phyloP scores from a whole-genome alignment of 2,329 filamentous ascomycete species.

The Fusarium sp. region DNA sequence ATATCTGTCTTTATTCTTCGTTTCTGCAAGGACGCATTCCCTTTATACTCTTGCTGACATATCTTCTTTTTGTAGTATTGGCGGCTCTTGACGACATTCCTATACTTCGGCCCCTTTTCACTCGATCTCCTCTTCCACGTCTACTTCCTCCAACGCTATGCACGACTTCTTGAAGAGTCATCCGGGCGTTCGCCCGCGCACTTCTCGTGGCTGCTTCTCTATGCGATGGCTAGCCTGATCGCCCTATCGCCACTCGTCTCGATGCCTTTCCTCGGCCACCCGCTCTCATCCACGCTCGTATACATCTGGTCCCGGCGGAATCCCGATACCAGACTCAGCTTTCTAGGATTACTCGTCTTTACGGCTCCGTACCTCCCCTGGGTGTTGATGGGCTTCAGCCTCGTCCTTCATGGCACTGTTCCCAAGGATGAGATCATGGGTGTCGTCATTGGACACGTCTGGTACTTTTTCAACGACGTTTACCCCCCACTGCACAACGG shows the following conservation, averaged over 20 bases:
- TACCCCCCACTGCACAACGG: constrained; percentile 92
- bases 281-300: constrained; percentile 90
- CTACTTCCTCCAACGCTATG: constrained; percentile 98
- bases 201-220: constrained; percentile 94
- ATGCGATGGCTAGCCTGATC: constrained; percentile 83
- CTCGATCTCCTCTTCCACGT: constrained; percentile 97
- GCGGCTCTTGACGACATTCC: constrained; percentile 94
- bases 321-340: constrained; percentile 89
- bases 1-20: not conserved
- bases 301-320: constrained; percentile 99
- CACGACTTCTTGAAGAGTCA: constrained; percentile 92
- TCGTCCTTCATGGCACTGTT: constrained; percentile 88
- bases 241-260: constrained; percentile 86
- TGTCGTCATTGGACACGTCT: constrained; percentile 93
- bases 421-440: constrained; percentile 98
- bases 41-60: constrained; percentile 24
- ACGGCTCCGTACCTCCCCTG: constrained; percentile 95
- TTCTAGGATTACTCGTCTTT: constrained; percentile 90
- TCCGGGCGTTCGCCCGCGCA: constrained; percentile 92
- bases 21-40: not conserved
- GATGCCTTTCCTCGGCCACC: constrained; percentile 94
- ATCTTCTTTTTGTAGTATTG: constrained; percentile 78
- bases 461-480: constrained; percentile 98
- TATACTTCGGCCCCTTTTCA: constrained; percentile 95
- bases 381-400: constrained; percentile 93